These are phyloP conservation scores for Rhizoclosmatium sp. DNA, from an alignment of 192 early-diverging fungal species.

Conservation along the genomic window DNA sequence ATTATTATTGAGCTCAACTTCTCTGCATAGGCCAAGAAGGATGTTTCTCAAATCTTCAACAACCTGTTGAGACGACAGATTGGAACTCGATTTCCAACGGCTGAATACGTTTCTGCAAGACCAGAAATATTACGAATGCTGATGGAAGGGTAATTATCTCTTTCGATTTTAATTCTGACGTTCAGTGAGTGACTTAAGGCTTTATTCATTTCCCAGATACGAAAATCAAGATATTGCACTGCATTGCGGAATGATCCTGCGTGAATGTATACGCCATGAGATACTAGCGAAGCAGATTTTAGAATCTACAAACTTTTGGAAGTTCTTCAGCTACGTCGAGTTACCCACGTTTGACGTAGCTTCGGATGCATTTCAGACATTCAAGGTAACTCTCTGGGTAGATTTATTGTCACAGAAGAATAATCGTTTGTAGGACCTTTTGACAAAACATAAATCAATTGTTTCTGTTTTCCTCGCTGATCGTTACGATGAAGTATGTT, in stretches of 20 bases:
- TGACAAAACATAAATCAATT: constrained; percentile 93
- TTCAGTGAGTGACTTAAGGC: too few relatives aligned
- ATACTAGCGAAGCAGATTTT: constrained; percentile 85
- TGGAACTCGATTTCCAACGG: constrained; percentile 93
- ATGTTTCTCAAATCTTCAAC: constrained; percentile 97
- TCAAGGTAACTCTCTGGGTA: constrained; percentile 69
- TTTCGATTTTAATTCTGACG: not conserved
- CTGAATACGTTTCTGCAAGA: constrained; percentile 89
- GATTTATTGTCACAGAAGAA: not conserved
- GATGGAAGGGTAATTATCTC: constrained; percentile 71
- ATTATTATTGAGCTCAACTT: constrained; percentile 10
- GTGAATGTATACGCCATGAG: constrained; percentile 97
- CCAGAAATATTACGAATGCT: constrained; percentile 85
- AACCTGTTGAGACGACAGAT: constrained; percentile 94
- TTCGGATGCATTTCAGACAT: constrained; percentile 97
- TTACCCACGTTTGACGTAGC: constrained; percentile 98
- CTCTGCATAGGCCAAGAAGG: constrained; percentile 83
- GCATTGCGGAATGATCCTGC: constrained; percentile 96
- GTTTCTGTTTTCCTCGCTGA: constrained; percentile 87
- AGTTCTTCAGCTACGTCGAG: constrained; percentile 96
- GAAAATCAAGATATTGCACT: constrained; percentile 95
- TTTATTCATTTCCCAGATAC: constrained; percentile 66
- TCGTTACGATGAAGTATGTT: constrained; percentile 82
- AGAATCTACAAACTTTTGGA: constrained; percentile 87
- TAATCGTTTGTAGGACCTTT: constrained; percentile 69